These are phyloP conservation scores for Periconia sp. DNA, from an alignment of 2,329 filamentous ascomycete genomes.

Conservation along the genomic window DNA sequence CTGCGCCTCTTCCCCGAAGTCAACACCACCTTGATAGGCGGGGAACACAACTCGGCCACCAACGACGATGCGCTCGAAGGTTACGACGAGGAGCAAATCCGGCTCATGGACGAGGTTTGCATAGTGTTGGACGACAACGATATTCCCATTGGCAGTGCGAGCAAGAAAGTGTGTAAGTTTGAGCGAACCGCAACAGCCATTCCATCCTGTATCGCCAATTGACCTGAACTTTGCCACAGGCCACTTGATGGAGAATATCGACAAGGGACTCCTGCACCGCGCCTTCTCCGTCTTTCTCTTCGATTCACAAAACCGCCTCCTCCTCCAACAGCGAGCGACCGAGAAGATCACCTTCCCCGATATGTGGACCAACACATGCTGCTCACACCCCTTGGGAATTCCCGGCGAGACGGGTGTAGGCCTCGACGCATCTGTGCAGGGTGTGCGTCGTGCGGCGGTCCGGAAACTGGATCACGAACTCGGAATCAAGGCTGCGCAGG, in stretches of 20 bases:
- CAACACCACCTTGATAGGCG: constrained; percentile 60
- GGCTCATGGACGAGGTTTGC: constrained; percentile 98
- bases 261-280: constrained; percentile 92
- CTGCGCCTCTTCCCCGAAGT: constrained; percentile 87
- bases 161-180: constrained; percentile 91
- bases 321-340: constrained; percentile 90
- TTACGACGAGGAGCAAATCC: constrained; percentile 96
- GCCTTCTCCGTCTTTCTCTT: constrained; percentile 99
- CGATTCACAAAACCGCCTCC: constrained; percentile 86
- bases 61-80: constrained; percentile 73
- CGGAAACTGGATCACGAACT: constrained; percentile 94
- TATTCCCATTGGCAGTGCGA: constrained; percentile 88
- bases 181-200: not conserved
- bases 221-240: constrained; percentile 54
- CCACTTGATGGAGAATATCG: constrained; percentile 98
- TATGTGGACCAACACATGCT: constrained; percentile 99
- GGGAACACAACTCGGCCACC: constrained; percentile 62
- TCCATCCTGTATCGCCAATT: not conserved
- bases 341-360: constrained; percentile 99
- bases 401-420: constrained; percentile 87
- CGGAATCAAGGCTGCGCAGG: constrained; percentile 85
- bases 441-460: constrained; percentile 88
- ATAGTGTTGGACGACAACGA: constrained; percentile 95
- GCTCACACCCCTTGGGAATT: constrained; percentile 91
- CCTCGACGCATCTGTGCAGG: constrained; percentile 75